phyloP scores from a whole-genome alignment of 2,329 filamentous ascomycete species.

The Beauveria scarabaeidicola region DNA sequence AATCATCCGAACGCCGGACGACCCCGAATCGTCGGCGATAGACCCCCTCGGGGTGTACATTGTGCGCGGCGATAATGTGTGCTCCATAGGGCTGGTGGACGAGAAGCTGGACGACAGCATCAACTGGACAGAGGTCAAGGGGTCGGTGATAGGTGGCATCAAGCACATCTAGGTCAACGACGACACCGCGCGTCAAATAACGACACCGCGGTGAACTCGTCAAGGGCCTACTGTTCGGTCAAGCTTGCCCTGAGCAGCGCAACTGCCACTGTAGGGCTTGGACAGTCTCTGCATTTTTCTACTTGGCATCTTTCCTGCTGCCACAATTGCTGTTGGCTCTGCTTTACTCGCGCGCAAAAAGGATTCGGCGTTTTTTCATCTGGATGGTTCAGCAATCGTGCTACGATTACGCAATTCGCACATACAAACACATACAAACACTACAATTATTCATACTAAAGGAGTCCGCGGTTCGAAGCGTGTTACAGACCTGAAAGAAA shows the following conservation, averaged over 20 bases:
- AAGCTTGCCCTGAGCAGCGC: neutral
- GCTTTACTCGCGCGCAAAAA: neutral
- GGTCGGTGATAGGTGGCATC: slow-evolving; percentile 72
- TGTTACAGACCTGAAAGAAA: neutral
- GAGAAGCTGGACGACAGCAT: slow-evolving; percentile 84
- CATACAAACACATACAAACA: neutral
- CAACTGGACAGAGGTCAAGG: slow-evolving; percentile 85
- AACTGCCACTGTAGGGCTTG: neutral
- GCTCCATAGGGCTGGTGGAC: slow-evolving; percentile 80
- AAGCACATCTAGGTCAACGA: slow-evolving; percentile 53
- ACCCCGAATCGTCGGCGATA: slow-evolving; percentile 70
- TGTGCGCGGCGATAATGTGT: slow-evolving; percentile 90
- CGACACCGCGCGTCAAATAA: neutral
- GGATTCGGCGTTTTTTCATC: slow-evolving; percentile 7
- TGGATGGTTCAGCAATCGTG: neutral
- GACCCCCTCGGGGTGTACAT: slow-evolving; percentile 83
- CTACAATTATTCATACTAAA: neutral
- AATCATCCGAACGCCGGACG: slow-evolving; percentile 78
- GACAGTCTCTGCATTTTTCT: neutral
- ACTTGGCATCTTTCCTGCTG: neutral
- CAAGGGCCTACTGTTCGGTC: neutral
- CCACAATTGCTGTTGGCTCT: neutral
- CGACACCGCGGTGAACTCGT: no score
- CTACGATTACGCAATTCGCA: neutral
- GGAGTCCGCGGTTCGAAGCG: neutral